These are phyloP conservation scores for Fusarium dlaminii DNA, from an alignment of 2,329 filamentous ascomycete genomes.

Conservation along the genomic window DNA sequence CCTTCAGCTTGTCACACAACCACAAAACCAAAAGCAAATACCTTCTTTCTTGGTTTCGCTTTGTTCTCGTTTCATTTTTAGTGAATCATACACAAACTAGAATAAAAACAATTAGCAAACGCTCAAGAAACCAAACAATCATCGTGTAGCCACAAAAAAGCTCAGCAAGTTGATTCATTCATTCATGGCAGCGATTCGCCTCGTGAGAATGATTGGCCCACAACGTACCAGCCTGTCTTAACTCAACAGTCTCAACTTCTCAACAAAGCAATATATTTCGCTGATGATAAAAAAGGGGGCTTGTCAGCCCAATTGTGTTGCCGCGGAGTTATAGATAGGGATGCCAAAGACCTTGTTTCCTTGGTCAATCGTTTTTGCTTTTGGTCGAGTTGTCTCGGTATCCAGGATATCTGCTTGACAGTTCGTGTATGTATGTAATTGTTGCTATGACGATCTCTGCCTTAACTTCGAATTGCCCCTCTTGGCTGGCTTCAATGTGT, in stretches of 20 bases:
- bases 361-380: background rate
- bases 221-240: background rate
- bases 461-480: background rate
- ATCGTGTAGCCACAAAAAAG: background rate
- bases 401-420: background rate
- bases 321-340: background rate
- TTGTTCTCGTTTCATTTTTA: background rate
- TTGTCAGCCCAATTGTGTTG: background rate
- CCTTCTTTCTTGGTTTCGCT: background rate
- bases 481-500: background rate
- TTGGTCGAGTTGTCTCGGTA: background rate
- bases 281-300: background rate
- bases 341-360: background rate
- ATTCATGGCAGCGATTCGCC: conserved; percentile 2
- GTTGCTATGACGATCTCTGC: conserved; percentile 14
- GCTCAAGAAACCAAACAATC: background rate
- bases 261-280: conserved; percentile 20
- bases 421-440: background rate
- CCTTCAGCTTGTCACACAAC: conserved; percentile 1
- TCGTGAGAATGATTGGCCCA: conserved; percentile 21
- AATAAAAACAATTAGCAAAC: background rate
- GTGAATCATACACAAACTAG: background rate
- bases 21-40: background rate
- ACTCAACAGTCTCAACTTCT: background rate
- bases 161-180: background rate